These are phyloP conservation scores for Setaria italica DNA, from an alignment of 202 grass and related monocot genomes.

Conservation along the genomic window DNA sequence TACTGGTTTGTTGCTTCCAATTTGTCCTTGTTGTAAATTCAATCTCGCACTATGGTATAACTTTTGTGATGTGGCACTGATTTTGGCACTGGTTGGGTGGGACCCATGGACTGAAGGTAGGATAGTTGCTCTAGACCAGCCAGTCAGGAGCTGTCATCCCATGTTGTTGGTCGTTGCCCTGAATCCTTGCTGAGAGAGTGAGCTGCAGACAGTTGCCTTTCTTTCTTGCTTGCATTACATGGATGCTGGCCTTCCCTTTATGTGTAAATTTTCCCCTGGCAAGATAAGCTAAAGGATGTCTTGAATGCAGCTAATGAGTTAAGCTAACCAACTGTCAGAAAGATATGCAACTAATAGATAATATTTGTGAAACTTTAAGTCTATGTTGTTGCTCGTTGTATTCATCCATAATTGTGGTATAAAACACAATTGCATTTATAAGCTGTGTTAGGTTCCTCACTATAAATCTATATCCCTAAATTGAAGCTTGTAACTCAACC, in stretches of 20 bases:
- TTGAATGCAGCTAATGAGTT: background rate
- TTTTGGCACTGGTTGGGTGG: background rate
- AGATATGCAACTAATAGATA: background rate
- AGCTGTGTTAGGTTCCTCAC: constrained; percentile 11
- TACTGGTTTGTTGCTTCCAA: background rate
- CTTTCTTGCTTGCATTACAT: background rate
- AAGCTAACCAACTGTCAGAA: background rate
- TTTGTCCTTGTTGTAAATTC: background rate
- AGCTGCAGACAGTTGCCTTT: background rate
- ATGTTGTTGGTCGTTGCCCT: background rate
- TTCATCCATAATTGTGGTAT: background rate
- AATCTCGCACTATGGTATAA: background rate
- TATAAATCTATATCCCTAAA: constrained; percentile 26
- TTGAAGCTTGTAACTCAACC: constrained; percentile 31
- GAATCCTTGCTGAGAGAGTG: background rate
- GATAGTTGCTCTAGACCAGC: too few species aligned
- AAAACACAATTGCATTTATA: constrained; percentile 16
- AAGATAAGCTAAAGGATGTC: constrained; percentile 10
- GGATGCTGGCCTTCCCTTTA: background rate
- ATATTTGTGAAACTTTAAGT: background rate
- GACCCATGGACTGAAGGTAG: background rate
- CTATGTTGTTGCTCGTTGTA: constrained; percentile 18
- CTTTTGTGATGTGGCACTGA: background rate
- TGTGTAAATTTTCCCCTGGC: background rate
- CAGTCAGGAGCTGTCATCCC: background rate